Percentiles rank a stretch among this genome's conserved stretches.
Evolutionary conservation across 768 basidiomycete species (phyloP).

Genomic region (Auricularia cornea): DNA sequence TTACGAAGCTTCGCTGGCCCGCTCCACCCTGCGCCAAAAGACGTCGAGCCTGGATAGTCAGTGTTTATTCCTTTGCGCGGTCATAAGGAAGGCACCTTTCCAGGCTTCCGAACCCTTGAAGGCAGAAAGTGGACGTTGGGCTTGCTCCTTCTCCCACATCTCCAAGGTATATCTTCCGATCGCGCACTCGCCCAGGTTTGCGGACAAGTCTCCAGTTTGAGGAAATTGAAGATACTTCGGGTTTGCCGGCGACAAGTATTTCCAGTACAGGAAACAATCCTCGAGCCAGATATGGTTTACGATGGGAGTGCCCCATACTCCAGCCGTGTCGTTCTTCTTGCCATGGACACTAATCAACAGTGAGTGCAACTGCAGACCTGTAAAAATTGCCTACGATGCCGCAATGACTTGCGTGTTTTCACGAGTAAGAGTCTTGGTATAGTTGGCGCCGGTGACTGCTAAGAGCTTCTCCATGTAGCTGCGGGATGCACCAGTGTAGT

Average conservation of each 20-base stretch:
- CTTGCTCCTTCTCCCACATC: background rate
- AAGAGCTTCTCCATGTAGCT: conserved; percentile 87
- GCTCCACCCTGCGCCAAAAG: too few species aligned
- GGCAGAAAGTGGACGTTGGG: conserved; percentile 3
- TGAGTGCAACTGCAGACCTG: conserved; percentile 1
- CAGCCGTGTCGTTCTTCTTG: conserved; percentile 63
- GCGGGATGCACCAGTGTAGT: conserved; percentile 78
- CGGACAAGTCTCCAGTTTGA: conserved; percentile 54
- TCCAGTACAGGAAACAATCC: conserved; percentile 81
- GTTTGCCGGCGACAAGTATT: conserved; percentile 49
- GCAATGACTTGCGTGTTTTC: conserved; percentile 76
- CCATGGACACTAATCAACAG: conserved; percentile 19
- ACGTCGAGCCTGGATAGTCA: too few species aligned
- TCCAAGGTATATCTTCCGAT: conserved; percentile 10
- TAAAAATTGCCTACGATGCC: conserved; percentile 51
- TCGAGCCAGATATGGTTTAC: conserved; percentile 91
- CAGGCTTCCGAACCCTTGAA: background rate
- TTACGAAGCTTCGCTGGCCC: too few species aligned
- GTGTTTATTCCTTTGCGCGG: too few species aligned
- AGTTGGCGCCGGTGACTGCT: conserved; percentile 62
- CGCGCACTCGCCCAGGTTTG: conserved; percentile 27
- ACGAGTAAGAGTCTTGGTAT: conserved; percentile 73
- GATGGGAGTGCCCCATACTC: conserved; percentile 73
- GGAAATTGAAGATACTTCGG: conserved; percentile 68
- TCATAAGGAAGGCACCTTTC: background rate